A percentile compares a stretch with the other conserved stretches of the same genome.
phyloP scores from a whole-genome alignment of 495 filamentous ascomycete genomes.

The Glonium stellatum region DNA sequence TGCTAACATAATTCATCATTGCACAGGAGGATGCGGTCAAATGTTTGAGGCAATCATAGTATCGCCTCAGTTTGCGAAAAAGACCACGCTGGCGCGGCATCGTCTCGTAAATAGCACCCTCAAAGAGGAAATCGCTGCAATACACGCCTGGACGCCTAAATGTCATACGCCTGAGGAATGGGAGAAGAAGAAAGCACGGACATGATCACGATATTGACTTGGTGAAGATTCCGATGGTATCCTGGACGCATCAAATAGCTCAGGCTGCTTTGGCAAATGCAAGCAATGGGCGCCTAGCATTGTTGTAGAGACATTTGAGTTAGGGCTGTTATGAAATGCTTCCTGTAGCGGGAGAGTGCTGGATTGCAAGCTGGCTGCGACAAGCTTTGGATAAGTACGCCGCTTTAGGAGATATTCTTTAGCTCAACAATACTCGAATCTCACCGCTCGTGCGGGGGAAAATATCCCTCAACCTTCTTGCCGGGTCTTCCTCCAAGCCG shows the following conservation, averaged over 20 bases:
- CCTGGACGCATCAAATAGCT: neutral
- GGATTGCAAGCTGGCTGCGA: neutral
- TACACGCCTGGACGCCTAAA: constrained; percentile 98
- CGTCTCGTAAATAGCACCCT: constrained; percentile 80
- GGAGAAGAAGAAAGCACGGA: constrained; percentile 53
- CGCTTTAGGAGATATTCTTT: constrained; percentile 5
- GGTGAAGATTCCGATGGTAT: neutral
- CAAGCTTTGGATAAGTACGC: neutral
- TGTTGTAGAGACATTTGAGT: too few relatives aligned
- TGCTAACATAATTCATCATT: neutral
- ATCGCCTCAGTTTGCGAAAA: constrained; percentile 77
- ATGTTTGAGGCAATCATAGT: constrained; percentile 91
- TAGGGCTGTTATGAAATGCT: too few relatives aligned
- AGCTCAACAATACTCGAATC: constrained; percentile 68
- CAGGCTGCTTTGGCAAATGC: too few relatives aligned
- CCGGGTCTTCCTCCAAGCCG: constrained; percentile 35
- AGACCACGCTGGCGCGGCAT: constrained; percentile 80
- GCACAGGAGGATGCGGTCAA: constrained; percentile 89
- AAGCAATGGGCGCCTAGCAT: too few relatives aligned
- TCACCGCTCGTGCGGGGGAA: constrained; percentile 83
- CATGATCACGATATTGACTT: constrained; percentile 25
- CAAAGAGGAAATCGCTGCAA: constrained; percentile 86
- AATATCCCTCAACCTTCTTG: constrained; percentile 52
- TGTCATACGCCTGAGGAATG: constrained; percentile 95
- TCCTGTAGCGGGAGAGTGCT: neutral